Evolutionary conservation across 345 rosid genomes (phyloP), one percentile per base, ranked within the genome.

Genomic region (Lenwebbia sp.): DNA sequence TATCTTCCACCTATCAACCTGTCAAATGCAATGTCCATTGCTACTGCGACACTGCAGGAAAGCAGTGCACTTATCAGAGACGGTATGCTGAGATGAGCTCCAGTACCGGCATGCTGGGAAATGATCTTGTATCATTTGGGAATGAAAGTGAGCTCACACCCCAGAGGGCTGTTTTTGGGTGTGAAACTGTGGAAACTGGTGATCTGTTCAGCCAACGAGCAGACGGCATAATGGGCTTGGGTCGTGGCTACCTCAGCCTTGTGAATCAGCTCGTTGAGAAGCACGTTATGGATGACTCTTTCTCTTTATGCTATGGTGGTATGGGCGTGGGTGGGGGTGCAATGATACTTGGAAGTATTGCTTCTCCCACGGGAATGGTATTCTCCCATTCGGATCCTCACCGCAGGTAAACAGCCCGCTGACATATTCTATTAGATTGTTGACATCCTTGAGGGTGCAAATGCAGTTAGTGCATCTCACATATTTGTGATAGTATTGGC

Each of bases 141-240:
- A 96, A 93, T 87, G 92, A 87, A 89, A 96, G 99, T 84, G 94
- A 90, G 75, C 95, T 95, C 37, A 74, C 85, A 17, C 97, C 99
- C 9, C 99, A 97, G 85, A 92, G 93, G 87, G 96, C 95, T 88
- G 92, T 94, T 56, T 97, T 97, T 84, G 99, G 99, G 21, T 97
- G 99, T 84, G 98, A 97, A 84, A 96, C 89, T 84, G 86, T 89
- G 74, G 98, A 97, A 88, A 96, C 99, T 2, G 99, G 98, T 84
- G 99, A 95, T 84, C 98, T 96, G 76, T 96, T 94, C 86, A 93
- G 92, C 70, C 98, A 97, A 84, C 95, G 91, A 60, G 98, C 99
- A 86, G 99, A 97, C 86, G 99, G 99, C 4, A 97, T 97, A 86
- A 96, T 97, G 87, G 99, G 99, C 86, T 89, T 97, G 93, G 99